These are phyloP conservation scores for Trypanosoma rangeli DNA, from an alignment of 208 protist species.

Conservation along the genomic window DNA sequence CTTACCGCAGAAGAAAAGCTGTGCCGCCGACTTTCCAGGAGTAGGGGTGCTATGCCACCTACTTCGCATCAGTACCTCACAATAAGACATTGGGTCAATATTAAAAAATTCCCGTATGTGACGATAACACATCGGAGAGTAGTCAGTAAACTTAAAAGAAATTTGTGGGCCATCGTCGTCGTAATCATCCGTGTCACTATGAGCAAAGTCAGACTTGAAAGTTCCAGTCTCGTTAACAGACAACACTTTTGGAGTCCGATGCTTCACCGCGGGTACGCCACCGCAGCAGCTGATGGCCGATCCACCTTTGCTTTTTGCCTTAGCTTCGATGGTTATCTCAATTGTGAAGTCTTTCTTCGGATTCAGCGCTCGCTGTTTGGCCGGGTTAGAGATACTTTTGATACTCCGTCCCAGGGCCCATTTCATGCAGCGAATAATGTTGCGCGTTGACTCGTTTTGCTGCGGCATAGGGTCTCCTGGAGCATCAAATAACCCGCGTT, in stretches of 20 bases:
- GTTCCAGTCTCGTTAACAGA: background rate
- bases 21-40: slow-evolving; percentile 86
- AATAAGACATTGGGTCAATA: slow-evolving; percentile 72
- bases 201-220: slow-evolving; percentile 21
- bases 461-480: background rate
- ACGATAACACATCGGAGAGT: slow-evolving; percentile 91
- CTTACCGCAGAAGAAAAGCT: slow-evolving; percentile 91
- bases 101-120: slow-evolving; percentile 88
- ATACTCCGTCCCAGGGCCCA: slow-evolving; percentile 75
- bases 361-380: slow-evolving; percentile 80
- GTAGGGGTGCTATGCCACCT: slow-evolving; percentile 89
- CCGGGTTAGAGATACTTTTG: slow-evolving; percentile 76
- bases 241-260: slow-evolving; percentile 3
- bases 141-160: slow-evolving; percentile 84
- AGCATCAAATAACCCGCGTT: slow-evolving; percentile 24
- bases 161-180: slow-evolving; percentile 36
- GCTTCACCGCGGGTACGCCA: slow-evolving; percentile 12
- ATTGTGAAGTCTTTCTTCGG: slow-evolving; percentile 82
- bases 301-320: background rate
- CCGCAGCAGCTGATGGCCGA: slow-evolving; percentile 34
- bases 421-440: slow-evolving; percentile 81
- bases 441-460: slow-evolving; percentile 49
- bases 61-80: slow-evolving; percentile 68
- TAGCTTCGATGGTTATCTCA: slow-evolving; percentile 57
- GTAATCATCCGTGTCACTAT: slow-evolving; percentile 42